Percentiles rank a stretch among this genome's conserved stretches.
phyloP scores from a whole-genome alignment of 1,284 basidiomycete genomes.

The Apiotrichum gracile region DNA sequence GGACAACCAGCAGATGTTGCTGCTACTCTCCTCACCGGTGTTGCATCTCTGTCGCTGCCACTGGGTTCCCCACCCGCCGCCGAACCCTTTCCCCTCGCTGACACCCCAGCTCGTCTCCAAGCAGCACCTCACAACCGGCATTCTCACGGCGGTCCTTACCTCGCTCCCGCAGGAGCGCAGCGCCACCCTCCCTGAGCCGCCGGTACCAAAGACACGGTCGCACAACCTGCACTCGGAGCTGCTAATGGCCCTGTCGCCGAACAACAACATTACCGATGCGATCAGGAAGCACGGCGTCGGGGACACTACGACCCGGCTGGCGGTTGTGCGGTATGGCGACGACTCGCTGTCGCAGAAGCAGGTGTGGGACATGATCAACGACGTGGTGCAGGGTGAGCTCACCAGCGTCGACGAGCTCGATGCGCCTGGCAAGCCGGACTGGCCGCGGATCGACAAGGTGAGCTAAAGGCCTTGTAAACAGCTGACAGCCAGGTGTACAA shows the following conservation, averaged over 20 bases:
- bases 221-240: constrained; percentile 65
- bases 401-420: constrained; percentile 7
- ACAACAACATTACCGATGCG: constrained; percentile 82
- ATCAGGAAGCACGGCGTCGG: constrained; percentile 77
- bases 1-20: neutral
- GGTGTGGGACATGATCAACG: constrained; percentile 55
- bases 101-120: constrained; percentile 36
- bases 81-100: too few species aligned
- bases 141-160: constrained; percentile 70
- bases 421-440: constrained; percentile 46
- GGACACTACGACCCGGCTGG: constrained; percentile 58
- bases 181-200: constrained; percentile 9
- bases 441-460: constrained; percentile 67
- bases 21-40: neutral
- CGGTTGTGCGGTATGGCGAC: constrained; percentile 63
- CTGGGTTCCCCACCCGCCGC: too few species aligned
- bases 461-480: constrained; percentile 10
- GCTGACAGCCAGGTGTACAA: constrained; percentile 61
- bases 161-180: constrained; percentile 33
- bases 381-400: constrained; percentile 49
- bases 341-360: constrained; percentile 9
- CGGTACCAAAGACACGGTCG: constrained; percentile 26
- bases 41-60: neutral
- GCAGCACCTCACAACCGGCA: constrained; percentile 68
- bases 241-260: constrained; percentile 72